These are phyloP conservation scores for Boletus vermiculosoides DNA, from an alignment of 768 basidiomycete genomes.

Conservation along the genomic window DNA sequence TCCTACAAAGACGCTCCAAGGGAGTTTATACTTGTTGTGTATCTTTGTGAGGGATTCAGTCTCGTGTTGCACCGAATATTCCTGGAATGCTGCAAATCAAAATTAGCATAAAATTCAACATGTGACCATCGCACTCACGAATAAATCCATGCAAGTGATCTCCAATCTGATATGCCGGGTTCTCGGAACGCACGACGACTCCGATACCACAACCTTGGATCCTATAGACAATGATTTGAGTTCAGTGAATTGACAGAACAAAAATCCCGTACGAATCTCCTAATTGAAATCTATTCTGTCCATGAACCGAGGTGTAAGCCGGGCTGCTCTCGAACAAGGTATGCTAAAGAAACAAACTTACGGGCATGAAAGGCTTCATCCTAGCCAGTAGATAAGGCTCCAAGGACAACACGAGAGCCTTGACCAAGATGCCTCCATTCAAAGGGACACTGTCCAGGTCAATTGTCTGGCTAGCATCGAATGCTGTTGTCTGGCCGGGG, in stretches of 20 bases:
- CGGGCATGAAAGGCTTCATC: slow-evolving; percentile 36
- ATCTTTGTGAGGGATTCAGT: slow-evolving; percentile 8
- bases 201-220: slow-evolving; percentile 38
- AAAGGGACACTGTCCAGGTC: slow-evolving; percentile 47
- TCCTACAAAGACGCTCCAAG: slow-evolving; percentile 31
- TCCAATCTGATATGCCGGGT: slow-evolving; percentile 9
- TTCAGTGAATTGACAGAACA: background rate
- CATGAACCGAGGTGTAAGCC: background rate
- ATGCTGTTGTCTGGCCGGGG: slow-evolving; percentile 44
- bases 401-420: slow-evolving; percentile 46
- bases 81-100: slow-evolving; percentile 32
- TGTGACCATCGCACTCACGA: slow-evolving; percentile 14
- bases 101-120: background rate
- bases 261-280: slow-evolving; percentile 3
- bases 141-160: slow-evolving; percentile 27
- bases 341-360: slow-evolving; percentile 36
- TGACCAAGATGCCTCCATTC: slow-evolving; percentile 48
- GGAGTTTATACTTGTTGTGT: slow-evolving; percentile 28
- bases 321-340: background rate
- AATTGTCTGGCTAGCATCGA: slow-evolving; percentile 46
- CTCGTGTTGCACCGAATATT: slow-evolving; percentile 8
- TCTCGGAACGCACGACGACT: slow-evolving; percentile 24
- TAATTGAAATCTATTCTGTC: slow-evolving; percentile 11
- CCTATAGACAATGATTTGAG: background rate
- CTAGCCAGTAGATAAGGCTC: slow-evolving; percentile 44